Base-by-base conservation (phyloP, 1,139 yeast species). In the Zygotorulaspora mrakii region DNA sequence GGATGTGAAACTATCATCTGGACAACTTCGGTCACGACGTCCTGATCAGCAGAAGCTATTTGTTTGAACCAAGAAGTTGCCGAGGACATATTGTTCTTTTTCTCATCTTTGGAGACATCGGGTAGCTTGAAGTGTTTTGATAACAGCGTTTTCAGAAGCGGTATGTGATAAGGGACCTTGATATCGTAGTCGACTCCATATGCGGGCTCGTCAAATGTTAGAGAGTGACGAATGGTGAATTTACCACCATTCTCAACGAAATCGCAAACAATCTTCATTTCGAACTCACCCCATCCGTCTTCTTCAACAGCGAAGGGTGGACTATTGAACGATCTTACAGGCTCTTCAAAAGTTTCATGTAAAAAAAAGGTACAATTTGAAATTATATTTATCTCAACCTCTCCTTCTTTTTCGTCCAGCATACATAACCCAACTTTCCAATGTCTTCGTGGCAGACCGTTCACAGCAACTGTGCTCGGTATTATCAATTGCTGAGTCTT, bases 211-310 rank as follows among this genome's bases (percentile, higher is more conserved):
- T 74, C 70, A 62, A 91, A 91, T 59, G 83, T 81, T 55, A 91
- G 74, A 61, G 88, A 96, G 62, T 91, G 96, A 54, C 73, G 74
- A 45, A 91, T 65, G 52, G 82, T 82, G 48, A 83, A 74, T 59
- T 85, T 94, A 17, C 96, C 96, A 37, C 79, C 81, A 53, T 81
- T 80, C 39, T 89, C 95, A 20, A 81, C 73, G 42, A 84, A 70
- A 46, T 79, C 81, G 45, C 89, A 70, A 2, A 81, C 72, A 48
- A 91, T 80, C 25, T 85, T 85, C 61, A 89, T 73, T 59, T 86
- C 95, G 59, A 89, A 89, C 57, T 89, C 97, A 54, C 98, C 98
- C 98, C 98, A 91, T 34, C 98, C 98, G 65, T 84, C 79, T 65
- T 91, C 98, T 58, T 81, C 84, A 37, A 91, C 76, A 53, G 67